Evolutionary conservation across 768 basidiomycete genomes (phyloP).

Genomic region (Psilocybe subaeruginosa): DNA sequence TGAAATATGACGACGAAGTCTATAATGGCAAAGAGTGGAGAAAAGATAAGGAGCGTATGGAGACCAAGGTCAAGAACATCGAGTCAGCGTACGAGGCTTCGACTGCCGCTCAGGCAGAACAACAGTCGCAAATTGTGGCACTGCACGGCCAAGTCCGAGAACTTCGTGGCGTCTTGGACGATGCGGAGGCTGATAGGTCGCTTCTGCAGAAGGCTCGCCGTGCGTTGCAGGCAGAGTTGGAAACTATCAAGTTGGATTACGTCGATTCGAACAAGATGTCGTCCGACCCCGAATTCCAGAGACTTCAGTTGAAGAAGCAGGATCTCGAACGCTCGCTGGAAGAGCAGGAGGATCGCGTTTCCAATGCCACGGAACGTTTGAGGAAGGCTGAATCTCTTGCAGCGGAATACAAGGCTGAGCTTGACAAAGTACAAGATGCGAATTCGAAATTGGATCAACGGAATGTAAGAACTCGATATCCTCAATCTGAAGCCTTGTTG

Average conservation of each 20-base stretch:
- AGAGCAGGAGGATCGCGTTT: slow-evolving; percentile 75
- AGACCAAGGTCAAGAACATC: slow-evolving; percentile 78
- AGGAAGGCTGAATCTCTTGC: slow-evolving; percentile 81
- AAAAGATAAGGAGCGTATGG: slow-evolving; percentile 86
- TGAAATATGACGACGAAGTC: slow-evolving; percentile 76
- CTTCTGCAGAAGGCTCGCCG: slow-evolving; percentile 83
- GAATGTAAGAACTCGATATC: slow-evolving; percentile 52
- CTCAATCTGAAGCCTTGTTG: background rate
- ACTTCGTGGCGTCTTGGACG: slow-evolving; percentile 78
- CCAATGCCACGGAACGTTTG: slow-evolving; percentile 74
- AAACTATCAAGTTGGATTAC: slow-evolving; percentile 77
- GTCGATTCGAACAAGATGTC: slow-evolving; percentile 71
- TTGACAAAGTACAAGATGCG: slow-evolving; percentile 77
- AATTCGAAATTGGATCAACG: slow-evolving; percentile 79
- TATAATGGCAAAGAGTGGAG: slow-evolving; percentile 77
- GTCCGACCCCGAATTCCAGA: slow-evolving; percentile 75
- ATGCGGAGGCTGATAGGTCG: slow-evolving; percentile 81
- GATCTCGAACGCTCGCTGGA: slow-evolving; percentile 79
- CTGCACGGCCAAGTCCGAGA: slow-evolving; percentile 88
- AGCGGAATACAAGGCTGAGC: slow-evolving; percentile 74
- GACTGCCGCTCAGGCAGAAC: slow-evolving; percentile 72
- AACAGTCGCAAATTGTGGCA: slow-evolving; percentile 82
- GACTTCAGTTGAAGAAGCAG: slow-evolving; percentile 77
- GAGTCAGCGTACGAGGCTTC: slow-evolving; percentile 78
- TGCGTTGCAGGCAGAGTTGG: slow-evolving; percentile 78